phyloP scores from a whole-genome alignment of 2,329 filamentous ascomycete species.

The Pyrenochaeta sp. region DNA sequence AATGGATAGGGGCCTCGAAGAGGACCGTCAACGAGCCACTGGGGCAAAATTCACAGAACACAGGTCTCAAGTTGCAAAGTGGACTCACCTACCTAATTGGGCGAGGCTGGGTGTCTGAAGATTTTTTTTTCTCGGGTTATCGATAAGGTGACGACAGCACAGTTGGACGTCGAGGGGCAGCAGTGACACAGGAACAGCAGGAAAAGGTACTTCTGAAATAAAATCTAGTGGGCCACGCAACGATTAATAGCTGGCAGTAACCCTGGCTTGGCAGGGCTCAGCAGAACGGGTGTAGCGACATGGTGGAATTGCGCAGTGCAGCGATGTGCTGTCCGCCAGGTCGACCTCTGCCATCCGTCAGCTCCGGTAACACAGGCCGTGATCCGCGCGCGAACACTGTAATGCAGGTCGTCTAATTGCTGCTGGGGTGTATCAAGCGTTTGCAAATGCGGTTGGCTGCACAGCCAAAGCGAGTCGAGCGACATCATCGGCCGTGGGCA shows the following conservation, averaged over 20 bases:
- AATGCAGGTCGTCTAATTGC: slow-evolving; percentile 26
- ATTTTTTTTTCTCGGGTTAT: slow-evolving; percentile 29
- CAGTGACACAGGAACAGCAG: slow-evolving; percentile 8
- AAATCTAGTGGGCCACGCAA: slow-evolving; percentile 17
- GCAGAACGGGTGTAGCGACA: slow-evolving; percentile 32
- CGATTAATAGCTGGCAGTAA: slow-evolving; percentile 36
- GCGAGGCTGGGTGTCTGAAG: slow-evolving; percentile 30
- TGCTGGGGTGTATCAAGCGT: slow-evolving; percentile 20
- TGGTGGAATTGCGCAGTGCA: slow-evolving; percentile 33
- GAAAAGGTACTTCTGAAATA: slow-evolving; percentile 21
- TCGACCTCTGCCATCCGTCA: slow-evolving; percentile 25
- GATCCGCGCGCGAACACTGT: slow-evolving; percentile 28
- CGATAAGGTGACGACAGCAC: slow-evolving; percentile 28
- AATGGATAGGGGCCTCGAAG: slow-evolving; percentile 15
- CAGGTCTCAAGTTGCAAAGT: slow-evolving; percentile 1
- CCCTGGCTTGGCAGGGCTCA: slow-evolving; percentile 40
- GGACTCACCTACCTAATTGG: slow-evolving; percentile 28
- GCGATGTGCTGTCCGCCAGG: slow-evolving; percentile 33
- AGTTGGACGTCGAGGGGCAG: slow-evolving; percentile 3
- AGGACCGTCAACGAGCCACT: slow-evolving; percentile 22
- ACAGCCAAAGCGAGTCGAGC: slow-evolving; percentile 20
- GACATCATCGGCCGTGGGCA: slow-evolving; percentile 28
- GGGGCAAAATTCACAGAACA: slow-evolving; percentile 15
- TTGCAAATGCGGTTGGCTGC: slow-evolving; percentile 29
- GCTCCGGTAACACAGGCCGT: slow-evolving; percentile 33